Evolutionary conservation across 192 early-diverging fungal genomes (phyloP), one percentile per base, ranked within the genome.

Genomic region (Diversispora eburnea): DNA sequence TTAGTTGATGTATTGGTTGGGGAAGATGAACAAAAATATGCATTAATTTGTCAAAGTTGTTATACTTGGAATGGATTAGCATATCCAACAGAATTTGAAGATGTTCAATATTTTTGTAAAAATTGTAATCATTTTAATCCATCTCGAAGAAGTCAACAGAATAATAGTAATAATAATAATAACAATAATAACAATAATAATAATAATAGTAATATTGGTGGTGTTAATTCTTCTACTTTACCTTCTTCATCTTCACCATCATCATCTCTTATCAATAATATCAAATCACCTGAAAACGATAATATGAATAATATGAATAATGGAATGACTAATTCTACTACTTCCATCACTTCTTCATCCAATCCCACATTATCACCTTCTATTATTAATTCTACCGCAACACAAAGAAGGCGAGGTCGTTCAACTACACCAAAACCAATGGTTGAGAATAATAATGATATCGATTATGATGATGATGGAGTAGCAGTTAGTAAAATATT

Each of bases 31-130:
- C 93, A 91, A 76, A 94, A 94, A 75, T 99, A 95, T 75, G 97
- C 97, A 19, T 84, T 99, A 39, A 92, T 99, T 49, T 99, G 97
- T 77, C 84, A 90, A 42, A 83, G 88, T 52, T 99, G 97, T 80
- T 94, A 88, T 76, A 87, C 88, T 0, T 96, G 98, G 78, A 99
- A 99, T 79, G 97, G 97, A 0, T 83, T 99, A 51, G 92, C 91
- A 10, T 82, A 92, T 43, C 90, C 93, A 8, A 85, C 94, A 39
- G 93, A 95, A 61, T 83, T 92, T 67, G 85, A 91, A 48, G 82
- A 83, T 39, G 89, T 91, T 72, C 88, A 87, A 76, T 87, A 87
- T 64, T 58, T 78, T 12, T 87, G 86, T 71, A 84, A 84, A 41
- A 81, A 83, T 42, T 87, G 86, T 77, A 82, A 83, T 61, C 81